phyloP scores from a whole-genome alignment of 2,329 filamentous ascomycete genomes.

The Colletotrichum tanaceti region DNA sequence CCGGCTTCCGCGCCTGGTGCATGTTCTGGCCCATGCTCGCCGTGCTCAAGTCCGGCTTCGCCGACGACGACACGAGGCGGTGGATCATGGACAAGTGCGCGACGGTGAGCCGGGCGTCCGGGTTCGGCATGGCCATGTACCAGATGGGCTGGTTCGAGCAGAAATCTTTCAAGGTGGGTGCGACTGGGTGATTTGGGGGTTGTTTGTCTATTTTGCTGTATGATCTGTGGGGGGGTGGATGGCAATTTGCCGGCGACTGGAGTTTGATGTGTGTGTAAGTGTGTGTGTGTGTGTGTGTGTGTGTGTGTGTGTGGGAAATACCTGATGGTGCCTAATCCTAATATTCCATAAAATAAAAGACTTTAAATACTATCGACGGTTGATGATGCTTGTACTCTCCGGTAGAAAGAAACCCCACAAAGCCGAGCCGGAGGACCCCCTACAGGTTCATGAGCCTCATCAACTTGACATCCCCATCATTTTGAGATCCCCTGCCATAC shows the following conservation, averaged over 20 bases:
- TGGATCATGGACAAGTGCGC: conserved; percentile 32
- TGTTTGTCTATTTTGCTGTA: too few species aligned
- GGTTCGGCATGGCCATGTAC: conserved; percentile 32
- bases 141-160: conserved; percentile 29
- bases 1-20: conserved; percentile 31
- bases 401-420: too few species aligned
- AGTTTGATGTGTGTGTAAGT: too few species aligned
- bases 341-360: background rate
- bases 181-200: background rate
- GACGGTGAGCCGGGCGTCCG: conserved; percentile 27
- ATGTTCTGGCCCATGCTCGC: conserved; percentile 38
- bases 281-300: too few species aligned
- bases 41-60: conserved; percentile 23
- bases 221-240: background rate
- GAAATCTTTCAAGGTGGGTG: background rate
- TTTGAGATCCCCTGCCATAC: too few species aligned
- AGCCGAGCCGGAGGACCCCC: too few species aligned
- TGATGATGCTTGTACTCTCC: background rate
- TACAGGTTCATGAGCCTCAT: too few species aligned
- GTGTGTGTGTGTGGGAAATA: background rate
- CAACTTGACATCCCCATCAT: too few species aligned
- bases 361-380: background rate
- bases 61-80: conserved; percentile 9
- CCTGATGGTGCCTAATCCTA: background rate
- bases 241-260: background rate